Evolutionary conservation across 2,329 filamentous ascomycete species (phyloP).

Genomic region (Paracamarosporium sp.): DNA sequence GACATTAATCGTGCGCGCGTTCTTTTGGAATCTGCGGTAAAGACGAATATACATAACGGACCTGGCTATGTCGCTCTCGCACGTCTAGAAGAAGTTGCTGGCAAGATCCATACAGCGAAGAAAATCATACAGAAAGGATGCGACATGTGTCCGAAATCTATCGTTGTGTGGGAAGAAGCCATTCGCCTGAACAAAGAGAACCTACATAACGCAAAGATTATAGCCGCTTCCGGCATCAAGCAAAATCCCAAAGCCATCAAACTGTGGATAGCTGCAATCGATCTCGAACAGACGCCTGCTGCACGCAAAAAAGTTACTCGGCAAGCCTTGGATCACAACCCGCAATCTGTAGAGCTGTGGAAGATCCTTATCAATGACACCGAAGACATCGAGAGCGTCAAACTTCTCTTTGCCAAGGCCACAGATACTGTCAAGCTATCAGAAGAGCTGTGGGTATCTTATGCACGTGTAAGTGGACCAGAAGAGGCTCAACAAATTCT

Average conservation of each 20-base stretch:
- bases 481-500: constrained; percentile 94
- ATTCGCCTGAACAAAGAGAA: constrained; percentile 82
- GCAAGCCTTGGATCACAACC: constrained; percentile 89
- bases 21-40: constrained; percentile 94
- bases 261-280: constrained; percentile 95
- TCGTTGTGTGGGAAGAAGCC: constrained; percentile 95
- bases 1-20: constrained; percentile 94
- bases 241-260: constrained; percentile 87
- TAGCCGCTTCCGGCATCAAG: constrained; percentile 91
- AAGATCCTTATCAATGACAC: constrained; percentile 96
- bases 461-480: constrained; percentile 86
- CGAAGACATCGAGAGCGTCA: constrained; percentile 86
- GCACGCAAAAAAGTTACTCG: constrained; percentile 93
- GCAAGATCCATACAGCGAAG: constrained; percentile 87
- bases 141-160: constrained; percentile 88
- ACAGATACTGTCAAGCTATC: constrained; percentile 94
- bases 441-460: constrained; percentile 91
- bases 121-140: constrained; percentile 89
- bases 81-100: constrained; percentile 88
- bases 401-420: constrained; percentile 88
- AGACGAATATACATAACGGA: constrained; percentile 93
- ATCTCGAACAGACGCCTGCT: constrained; percentile 79
- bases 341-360: constrained; percentile 96
- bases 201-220: constrained; percentile 90
- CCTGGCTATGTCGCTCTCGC: constrained; percentile 96